These are phyloP conservation scores for Anisogramma anomala DNA, from an alignment of 2,329 filamentous ascomycete species.

Conservation along the genomic window DNA sequence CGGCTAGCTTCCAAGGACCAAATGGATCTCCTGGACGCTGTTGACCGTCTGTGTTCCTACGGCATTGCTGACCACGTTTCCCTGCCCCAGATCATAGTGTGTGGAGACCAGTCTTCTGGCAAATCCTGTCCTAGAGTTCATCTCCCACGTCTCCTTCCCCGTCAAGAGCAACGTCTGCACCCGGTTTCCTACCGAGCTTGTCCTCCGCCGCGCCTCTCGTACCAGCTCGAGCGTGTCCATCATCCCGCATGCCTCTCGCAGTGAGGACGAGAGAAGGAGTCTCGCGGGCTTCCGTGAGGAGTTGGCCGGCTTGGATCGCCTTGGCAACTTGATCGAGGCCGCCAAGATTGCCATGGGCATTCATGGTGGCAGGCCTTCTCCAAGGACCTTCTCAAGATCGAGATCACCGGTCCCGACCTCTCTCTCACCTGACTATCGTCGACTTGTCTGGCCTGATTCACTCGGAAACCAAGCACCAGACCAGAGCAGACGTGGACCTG, in stretches of 20 bases:
- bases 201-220: constrained; percentile 27
- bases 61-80: constrained; percentile 1
- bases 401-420: constrained; percentile 34
- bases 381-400: constrained; percentile 33
- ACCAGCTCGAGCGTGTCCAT: constrained; percentile 21
- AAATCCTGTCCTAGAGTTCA: constrained; percentile 34
- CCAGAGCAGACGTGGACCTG: constrained; percentile 28
- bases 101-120: constrained; percentile 29
- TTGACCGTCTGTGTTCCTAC: constrained; percentile 6
- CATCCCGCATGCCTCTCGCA: constrained; percentile 2
- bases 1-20: constrained; percentile 5
- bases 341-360: constrained; percentile 39
- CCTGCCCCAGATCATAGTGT: constrained; percentile 12
- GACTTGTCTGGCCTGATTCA: constrained; percentile 46
- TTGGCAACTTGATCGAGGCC: constrained; percentile 26
- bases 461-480: constrained; percentile 31
- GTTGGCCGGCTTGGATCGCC: constrained; percentile 16
- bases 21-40: constrained; percentile 2
- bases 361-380: constrained; percentile 26
- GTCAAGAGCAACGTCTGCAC: constrained; percentile 40
- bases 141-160: constrained; percentile 41
- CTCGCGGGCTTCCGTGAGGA: constrained; percentile 8
- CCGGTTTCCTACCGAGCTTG: constrained; percentile 39
- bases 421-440: constrained; percentile 44
- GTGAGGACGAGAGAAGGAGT: neutral